A percentile compares a stretch with the other conserved stretches of the same genome.
Conservation (phyloP, 768 basidiomycete species). For the Termitomyces sp. region DNA sequence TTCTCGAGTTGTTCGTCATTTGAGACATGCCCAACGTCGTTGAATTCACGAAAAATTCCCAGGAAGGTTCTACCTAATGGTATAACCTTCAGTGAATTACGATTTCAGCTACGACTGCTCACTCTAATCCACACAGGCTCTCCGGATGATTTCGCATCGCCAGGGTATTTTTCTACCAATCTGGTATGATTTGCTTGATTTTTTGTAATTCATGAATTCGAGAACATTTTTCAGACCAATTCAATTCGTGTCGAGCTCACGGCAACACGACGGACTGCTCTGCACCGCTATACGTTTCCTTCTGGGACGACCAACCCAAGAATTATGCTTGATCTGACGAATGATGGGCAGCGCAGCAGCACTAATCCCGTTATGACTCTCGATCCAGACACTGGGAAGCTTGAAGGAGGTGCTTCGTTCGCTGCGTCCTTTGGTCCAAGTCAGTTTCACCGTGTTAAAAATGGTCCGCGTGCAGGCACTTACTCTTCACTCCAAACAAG, state of each 20-base stretch:
- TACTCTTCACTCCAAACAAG: constrained; percentile 18
- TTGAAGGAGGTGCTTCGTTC: constrained; percentile 47
- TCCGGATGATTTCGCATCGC: constrained; percentile 59
- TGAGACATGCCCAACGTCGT: constrained; percentile 47
- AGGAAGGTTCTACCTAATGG: constrained; percentile 50
- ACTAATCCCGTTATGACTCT: constrained; percentile 45
- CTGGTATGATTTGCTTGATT: constrained; percentile 30
- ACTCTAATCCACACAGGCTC: constrained; percentile 30
- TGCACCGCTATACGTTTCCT: constrained; percentile 60
- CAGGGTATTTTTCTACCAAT: constrained; percentile 65
- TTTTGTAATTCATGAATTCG: neutral
- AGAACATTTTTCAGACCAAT: constrained; percentile 36
- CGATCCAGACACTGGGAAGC: constrained; percentile 44
- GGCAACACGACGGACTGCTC: constrained; percentile 52
- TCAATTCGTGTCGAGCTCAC: constrained; percentile 58
- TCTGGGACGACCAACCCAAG: constrained; percentile 44
- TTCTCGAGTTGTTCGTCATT: constrained; percentile 48
- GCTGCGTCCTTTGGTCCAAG: constrained; percentile 57
- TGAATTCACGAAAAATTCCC: constrained; percentile 40
- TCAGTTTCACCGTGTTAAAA: constrained; percentile 6
- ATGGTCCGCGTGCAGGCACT: neutral
- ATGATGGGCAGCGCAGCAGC: constrained; percentile 55
- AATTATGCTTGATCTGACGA: constrained; percentile 57
- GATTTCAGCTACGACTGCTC: neutral
- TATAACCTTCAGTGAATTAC: constrained; percentile 15